Evolutionary conservation across 202 grass and related monocot genomes (phyloP).

Genomic region (Miscanthus sacchariflorus): DNA sequence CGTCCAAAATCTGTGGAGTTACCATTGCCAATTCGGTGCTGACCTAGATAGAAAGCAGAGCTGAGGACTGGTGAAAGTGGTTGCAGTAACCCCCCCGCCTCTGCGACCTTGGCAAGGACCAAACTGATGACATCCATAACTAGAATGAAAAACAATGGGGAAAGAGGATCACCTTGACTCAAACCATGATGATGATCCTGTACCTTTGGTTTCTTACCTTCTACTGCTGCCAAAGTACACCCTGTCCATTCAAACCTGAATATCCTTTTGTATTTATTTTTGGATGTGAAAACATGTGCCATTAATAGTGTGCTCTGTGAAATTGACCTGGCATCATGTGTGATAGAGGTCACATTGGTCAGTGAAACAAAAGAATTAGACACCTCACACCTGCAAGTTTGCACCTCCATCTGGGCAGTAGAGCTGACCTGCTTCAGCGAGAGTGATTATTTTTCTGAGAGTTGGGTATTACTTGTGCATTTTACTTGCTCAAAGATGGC

Average conservation of each 20-base stretch:
- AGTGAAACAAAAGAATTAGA: neutral
- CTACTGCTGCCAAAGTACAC: constrained; percentile 29
- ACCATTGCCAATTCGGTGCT: too few species aligned
- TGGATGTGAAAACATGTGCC: constrained; percentile 29
- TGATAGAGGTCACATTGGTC: neutral
- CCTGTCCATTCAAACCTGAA: constrained; percentile 1
- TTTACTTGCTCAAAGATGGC: constrained; percentile 18
- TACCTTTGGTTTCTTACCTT: neutral
- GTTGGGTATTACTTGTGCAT: neutral
- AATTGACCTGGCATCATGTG: constrained; percentile 15
- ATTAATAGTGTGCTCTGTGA: constrained; percentile 18
- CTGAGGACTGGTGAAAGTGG: too few species aligned
- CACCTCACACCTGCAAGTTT: neutral
- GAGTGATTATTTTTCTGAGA: constrained; percentile 26
- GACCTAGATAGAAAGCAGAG: too few species aligned
- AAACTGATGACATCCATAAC: neutral
- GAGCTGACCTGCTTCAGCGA: neutral
- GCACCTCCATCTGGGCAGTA: neutral
- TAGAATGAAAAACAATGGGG: neutral
- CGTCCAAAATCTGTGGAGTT: too few species aligned
- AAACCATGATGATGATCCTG: neutral
- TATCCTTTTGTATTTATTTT: neutral
- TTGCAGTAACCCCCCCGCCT: neutral
- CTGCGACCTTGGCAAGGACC: neutral
- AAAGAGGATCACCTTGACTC: neutral